A percentile compares a stretch with the other conserved stretches of the same genome.
Conservation (phyloP, 2,329 filamentous ascomycete genomes). For the Sarocladium brachiariae region DNA sequence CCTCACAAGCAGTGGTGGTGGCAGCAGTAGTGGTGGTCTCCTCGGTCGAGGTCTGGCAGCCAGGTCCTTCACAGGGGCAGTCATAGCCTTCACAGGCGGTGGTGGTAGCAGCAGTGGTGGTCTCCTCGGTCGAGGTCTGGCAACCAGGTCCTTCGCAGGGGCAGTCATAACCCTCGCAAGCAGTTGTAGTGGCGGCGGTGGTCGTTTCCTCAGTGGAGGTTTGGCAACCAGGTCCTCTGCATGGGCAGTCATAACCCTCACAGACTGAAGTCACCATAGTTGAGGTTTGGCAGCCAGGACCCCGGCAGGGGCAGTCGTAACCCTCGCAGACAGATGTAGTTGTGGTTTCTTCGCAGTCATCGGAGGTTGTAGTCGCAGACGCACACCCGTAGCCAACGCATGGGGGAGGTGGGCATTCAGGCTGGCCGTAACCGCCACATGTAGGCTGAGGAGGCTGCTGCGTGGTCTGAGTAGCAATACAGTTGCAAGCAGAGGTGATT, state of each 20-base stretch:
- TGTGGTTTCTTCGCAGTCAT: no score
- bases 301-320: neutral
- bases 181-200: conserved; percentile 12
- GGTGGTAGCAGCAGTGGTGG: conserved; percentile 10
- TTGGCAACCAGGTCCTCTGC: no score
- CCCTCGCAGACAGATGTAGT: conserved; percentile 15
- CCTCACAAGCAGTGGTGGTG: conserved; percentile 19
- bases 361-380: neutral
- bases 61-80: neutral
- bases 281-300: neutral
- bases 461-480: neutral
- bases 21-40: conserved; percentile 32
- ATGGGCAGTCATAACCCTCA: conserved; percentile 29
- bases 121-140: conserved; percentile 1
- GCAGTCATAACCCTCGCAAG: conserved; percentile 2
- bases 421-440: neutral
- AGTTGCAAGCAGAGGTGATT: neutral
- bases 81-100: conserved; percentile 13
- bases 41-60: no score
- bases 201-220: conserved; percentile 14
- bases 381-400: neutral
- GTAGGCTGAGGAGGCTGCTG: neutral
- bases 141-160: neutral
- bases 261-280: conserved; percentile 27
- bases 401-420: neutral